Conservation (phyloP, 2,329 filamentous ascomycete species). For the Scedosporium dehoogii region DNA sequence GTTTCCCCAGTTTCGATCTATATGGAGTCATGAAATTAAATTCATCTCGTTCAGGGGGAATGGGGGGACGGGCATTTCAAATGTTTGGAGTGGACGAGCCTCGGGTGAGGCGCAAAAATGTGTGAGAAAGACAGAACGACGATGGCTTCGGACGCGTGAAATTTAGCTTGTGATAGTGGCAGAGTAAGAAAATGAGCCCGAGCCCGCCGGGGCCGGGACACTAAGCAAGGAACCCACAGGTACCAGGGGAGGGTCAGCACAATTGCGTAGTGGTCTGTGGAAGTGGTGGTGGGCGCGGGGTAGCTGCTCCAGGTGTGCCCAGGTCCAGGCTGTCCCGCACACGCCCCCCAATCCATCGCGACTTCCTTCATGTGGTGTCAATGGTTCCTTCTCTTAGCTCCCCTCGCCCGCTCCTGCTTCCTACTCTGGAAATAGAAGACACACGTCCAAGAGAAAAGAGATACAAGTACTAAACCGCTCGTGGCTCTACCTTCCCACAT, state of each 20-base stretch:
- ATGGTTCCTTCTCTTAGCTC: too few species aligned
- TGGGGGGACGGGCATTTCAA: not conserved
- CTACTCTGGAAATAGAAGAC: not conserved
- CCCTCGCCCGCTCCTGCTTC: too few species aligned
- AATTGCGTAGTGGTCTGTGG: not conserved
- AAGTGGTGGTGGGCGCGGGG: not conserved
- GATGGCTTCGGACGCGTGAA: not conserved
- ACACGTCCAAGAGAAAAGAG: not conserved
- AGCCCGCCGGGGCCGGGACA: not conserved
- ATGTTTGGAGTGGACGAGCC: not conserved
- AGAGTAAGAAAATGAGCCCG: not conserved
- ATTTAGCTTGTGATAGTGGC: not conserved
- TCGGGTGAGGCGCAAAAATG: not conserved
- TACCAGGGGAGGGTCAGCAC: not conserved
- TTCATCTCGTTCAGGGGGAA: not conserved
- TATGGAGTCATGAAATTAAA: not conserved
- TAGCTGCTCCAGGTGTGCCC: not conserved
- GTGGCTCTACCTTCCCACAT: too few species aligned
- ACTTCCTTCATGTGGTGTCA: not conserved
- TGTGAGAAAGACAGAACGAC: not conserved
- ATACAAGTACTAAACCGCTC: too few species aligned
- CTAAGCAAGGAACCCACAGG: not conserved
- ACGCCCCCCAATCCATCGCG: not conserved
- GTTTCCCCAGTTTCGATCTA: too few species aligned
- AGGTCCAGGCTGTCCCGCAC: not conserved